Evolutionary conservation across 495 filamentous ascomycete species (phyloP), one percentile per base, ranked within the genome.

Genomic region (Penicillium turbatum): DNA sequence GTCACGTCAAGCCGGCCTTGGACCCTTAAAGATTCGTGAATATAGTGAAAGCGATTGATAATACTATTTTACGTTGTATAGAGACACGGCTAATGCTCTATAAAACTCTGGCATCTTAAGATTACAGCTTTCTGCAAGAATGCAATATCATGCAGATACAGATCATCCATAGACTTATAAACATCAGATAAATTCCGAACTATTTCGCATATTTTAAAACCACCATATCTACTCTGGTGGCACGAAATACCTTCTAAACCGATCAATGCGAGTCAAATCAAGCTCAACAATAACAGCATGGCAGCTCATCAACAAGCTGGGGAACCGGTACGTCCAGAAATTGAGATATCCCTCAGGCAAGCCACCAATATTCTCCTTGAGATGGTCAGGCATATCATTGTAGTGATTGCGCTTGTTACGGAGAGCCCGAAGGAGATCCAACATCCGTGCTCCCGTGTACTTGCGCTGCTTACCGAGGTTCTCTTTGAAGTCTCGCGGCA

Each of bases 391-490:
- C 82, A 98, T 85, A 56, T 97, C 88, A 54, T 96, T 87, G 69
- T 92, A 95, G 69, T 97, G 92, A 54, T 93, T 88, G 55, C 86
- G 85, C 79, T 98, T 98, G 67, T 98, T 98, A n/a, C 93, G 78
- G 53, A 98, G 72, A 8, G 90, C 95, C 6, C 93, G 83, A 19
- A 97, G 70, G 17, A 98, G 74, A 73, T 98, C 93, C 45, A 97
- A 71, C 68, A 98, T 79, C 39, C 81, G 82, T 0, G 78, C 78
- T 0, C 90, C 91, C 3, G 86, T 92, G 68, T 98, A 98, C 66
- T 96, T 97, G 63, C 95, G 82, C 72, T 98, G 95, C 72, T 93
- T 97, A 52, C 90, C 90, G 9, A 97, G 72, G 26, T 82, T 86
- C 17, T 95, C 91, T 52, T 89, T 84, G 64, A 96, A 96, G 12